Conservation (phyloP, 352 stramenopile species). For the Phytophthora melonis region DNA sequence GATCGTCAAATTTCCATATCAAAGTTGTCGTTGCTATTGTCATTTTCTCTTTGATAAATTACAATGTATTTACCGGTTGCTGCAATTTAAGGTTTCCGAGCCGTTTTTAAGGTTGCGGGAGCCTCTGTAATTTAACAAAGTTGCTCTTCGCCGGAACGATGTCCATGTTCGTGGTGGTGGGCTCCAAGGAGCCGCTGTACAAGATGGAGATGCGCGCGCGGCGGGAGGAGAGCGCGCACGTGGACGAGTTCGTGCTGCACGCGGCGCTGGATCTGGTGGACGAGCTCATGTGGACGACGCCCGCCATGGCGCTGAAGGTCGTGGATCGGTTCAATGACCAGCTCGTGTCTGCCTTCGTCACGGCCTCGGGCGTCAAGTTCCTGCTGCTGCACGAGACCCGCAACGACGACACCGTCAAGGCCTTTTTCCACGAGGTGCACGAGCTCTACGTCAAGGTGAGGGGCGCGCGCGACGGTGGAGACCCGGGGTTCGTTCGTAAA, state of each 20-base stretch:
- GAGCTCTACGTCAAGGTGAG: conserved; percentile 97
- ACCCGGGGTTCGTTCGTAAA: background rate
- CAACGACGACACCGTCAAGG: conserved; percentile 96
- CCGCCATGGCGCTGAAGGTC: conserved; percentile 93
- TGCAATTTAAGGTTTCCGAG: too few species aligned
- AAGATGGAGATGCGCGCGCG: conserved; percentile 88
- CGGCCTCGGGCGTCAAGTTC: conserved; percentile 96
- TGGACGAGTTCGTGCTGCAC: conserved; percentile 98
- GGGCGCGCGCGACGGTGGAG: background rate
- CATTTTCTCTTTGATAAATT: too few species aligned
- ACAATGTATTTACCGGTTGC: too few species aligned
- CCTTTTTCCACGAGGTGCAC: conserved; percentile 98
- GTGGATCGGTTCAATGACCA: conserved; percentile 98
- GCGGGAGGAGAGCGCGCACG: conserved; percentile 89
- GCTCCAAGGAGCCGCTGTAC: conserved; percentile 88
- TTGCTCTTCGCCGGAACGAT: conserved; percentile 34
- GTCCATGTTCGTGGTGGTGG: conserved; percentile 89
- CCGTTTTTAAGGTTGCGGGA: too few species aligned
- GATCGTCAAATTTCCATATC: too few species aligned
- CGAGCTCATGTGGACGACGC: conserved; percentile 95
- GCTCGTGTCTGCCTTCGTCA: conserved; percentile 97
- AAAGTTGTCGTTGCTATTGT: too few species aligned
- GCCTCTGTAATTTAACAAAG: too few species aligned
- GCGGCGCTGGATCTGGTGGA: conserved; percentile 98
- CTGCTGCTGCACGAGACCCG: conserved; percentile 95